Conservation (phyloP, 2,329 filamentous ascomycete genomes). For the Colletotrichum limetticola region DNA sequence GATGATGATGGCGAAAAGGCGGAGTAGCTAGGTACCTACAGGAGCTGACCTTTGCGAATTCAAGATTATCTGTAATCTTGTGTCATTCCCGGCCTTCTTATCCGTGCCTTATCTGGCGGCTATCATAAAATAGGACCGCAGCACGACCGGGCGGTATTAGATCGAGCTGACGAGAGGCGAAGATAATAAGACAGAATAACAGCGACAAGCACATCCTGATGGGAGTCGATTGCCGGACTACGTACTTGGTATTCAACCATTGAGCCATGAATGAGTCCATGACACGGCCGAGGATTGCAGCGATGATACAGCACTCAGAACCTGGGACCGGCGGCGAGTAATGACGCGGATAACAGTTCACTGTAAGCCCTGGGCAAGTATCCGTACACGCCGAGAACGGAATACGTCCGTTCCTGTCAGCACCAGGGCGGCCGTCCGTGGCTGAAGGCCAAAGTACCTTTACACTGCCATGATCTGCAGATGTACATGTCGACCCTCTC, state of each 20-base stretch:
- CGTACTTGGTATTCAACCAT: too few relatives aligned
- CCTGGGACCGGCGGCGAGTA: conserved; percentile 20
- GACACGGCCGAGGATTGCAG: conserved; percentile 17
- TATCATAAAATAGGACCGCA: too few relatives aligned
- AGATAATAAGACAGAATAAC: background rate
- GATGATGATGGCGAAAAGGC: background rate
- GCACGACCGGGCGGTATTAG: background rate
- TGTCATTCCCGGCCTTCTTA: background rate
- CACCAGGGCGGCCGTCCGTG: background rate
- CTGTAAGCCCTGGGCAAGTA: background rate
- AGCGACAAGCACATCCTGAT: background rate
- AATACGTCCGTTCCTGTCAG: background rate
- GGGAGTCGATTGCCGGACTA: too few relatives aligned
- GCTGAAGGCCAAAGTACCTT: background rate
- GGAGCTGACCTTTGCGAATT: background rate
- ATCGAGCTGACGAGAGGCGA: background rate
- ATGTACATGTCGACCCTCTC: background rate
- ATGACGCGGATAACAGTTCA: conserved; percentile 23
- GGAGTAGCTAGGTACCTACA: background rate
- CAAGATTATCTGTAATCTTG: background rate
- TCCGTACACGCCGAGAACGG: background rate
- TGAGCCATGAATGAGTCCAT: background rate
- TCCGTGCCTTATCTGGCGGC: background rate
- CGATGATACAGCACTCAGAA: conserved; percentile 16
- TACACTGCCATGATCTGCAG: background rate